Conservation (phyloP, 2,329 filamentous ascomycete genomes). For the Monosporascus sp. region DNA sequence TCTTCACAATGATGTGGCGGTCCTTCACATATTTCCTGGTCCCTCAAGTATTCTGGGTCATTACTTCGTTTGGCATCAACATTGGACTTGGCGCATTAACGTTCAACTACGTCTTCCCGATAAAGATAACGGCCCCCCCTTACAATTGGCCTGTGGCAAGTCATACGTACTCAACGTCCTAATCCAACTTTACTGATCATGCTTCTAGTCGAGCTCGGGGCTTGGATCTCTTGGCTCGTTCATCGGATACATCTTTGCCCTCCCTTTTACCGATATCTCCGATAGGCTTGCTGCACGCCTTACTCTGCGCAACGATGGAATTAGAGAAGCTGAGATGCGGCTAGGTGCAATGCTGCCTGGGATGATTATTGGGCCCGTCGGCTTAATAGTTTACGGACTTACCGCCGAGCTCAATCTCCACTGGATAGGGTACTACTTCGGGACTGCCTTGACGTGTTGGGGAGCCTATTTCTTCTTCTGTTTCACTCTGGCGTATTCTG, state of each 20-base stretch:
- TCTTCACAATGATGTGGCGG: conserved; percentile 35
- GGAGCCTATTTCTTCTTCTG: conserved; percentile 50
- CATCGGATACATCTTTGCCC: conserved; percentile 33
- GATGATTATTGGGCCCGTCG: conserved; percentile 28
- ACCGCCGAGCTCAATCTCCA: conserved; percentile 33
- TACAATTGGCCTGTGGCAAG: conserved; percentile 37
- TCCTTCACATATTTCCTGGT: conserved; percentile 40
- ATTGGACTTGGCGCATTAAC: conserved; percentile 40
- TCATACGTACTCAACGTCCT: background rate
- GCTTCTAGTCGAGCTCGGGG: conserved; percentile 21
- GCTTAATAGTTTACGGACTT: conserved; percentile 33
- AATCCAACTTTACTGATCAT: conserved; percentile 1
- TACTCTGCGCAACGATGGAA: conserved; percentile 33
- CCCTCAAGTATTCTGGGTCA: conserved; percentile 41
- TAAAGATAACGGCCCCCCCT: conserved; percentile 36
- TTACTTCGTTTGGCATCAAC: conserved; percentile 39
- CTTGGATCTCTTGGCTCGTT: conserved; percentile 27
- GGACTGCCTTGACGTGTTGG: conserved; percentile 44
- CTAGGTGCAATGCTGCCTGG: conserved; percentile 30
- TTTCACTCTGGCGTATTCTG: conserved; percentile 55
- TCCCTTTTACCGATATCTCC: conserved; percentile 29
- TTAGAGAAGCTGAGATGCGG: conserved; percentile 39
- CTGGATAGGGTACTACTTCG: conserved; percentile 44
- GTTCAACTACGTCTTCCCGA: conserved; percentile 42
- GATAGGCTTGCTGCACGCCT: conserved; percentile 34